A percentile compares a stretch with the other conserved stretches of the same genome.
phyloP scores from a whole-genome alignment of 1,139 yeast species.

The Pichia sp. region DNA sequence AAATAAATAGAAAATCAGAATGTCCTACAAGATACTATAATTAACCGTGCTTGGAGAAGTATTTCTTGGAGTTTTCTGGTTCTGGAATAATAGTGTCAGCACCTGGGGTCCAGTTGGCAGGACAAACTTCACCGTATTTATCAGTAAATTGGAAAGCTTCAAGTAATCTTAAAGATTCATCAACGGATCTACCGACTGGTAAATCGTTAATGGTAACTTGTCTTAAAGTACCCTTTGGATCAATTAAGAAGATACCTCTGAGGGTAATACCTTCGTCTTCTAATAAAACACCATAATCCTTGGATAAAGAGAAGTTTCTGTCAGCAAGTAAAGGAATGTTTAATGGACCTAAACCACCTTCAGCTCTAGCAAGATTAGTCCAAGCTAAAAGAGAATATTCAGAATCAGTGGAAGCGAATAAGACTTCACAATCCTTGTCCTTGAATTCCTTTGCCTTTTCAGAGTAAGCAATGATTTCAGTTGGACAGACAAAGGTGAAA shows the following conservation, averaged over 20 bases:
- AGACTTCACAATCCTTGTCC: slow-evolving; percentile 80
- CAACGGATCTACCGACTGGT: slow-evolving; percentile 98
- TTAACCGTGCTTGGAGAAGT: slow-evolving; percentile 44
- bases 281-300: slow-evolving; percentile 93
- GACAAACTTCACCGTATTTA: slow-evolving; percentile 97
- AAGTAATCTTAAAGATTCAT: slow-evolving; percentile 92
- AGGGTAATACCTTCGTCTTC: slow-evolving; percentile 95
- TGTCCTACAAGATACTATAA: not conserved
- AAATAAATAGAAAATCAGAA: not conserved
- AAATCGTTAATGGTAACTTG: slow-evolving; percentile 96
- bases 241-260: slow-evolving; percentile 96
- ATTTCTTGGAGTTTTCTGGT: slow-evolving; percentile 74
- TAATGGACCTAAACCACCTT: slow-evolving; percentile 96
- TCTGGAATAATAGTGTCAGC: slow-evolving; percentile 88
- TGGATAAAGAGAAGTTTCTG: slow-evolving; percentile 90
- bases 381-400: slow-evolving; percentile 96
- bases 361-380: slow-evolving; percentile 95
- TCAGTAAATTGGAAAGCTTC: slow-evolving; percentile 99
- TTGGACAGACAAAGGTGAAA: slow-evolving; percentile 98
- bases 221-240: slow-evolving; percentile 91
- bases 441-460: slow-evolving; percentile 87
- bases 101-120: slow-evolving; percentile 99
- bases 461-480: slow-evolving; percentile 97
- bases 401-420: slow-evolving; percentile 96
- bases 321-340: slow-evolving; percentile 93